These are phyloP conservation scores for Wickerhamiella infanticola DNA, from an alignment of 1,139 yeast genomes.

Conservation along the genomic window DNA sequence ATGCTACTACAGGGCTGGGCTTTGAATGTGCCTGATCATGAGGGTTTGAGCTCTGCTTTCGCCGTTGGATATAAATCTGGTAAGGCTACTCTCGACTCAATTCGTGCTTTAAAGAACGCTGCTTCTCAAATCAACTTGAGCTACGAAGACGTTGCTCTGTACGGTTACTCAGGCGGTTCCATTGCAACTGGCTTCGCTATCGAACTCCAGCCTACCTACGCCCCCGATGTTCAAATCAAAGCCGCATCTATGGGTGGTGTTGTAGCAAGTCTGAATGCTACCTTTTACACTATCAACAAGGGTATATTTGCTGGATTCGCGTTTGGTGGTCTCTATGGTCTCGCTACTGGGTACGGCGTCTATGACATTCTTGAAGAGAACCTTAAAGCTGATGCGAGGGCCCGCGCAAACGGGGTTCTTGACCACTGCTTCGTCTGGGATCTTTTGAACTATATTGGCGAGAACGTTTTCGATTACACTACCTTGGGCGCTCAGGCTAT, in stretches of 20 bases:
- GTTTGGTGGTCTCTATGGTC: slow-evolving; percentile 15
- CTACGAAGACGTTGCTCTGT: slow-evolving; percentile 13
- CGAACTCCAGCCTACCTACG: slow-evolving; percentile 18
- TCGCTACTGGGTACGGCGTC: slow-evolving; percentile 19
- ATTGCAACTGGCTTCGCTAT: slow-evolving; percentile 22
- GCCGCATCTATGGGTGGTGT: slow-evolving; percentile 19
- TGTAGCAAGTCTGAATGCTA: slow-evolving; percentile 15
- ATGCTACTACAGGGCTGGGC: slow-evolving; percentile 13
- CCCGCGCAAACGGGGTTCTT: slow-evolving; percentile 7
- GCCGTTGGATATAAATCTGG: slow-evolving; percentile 19
- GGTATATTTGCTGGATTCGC: slow-evolving; percentile 11
- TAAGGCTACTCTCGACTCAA: slow-evolving; percentile 17
- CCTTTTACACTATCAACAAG: slow-evolving; percentile 9
- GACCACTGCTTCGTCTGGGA: slow-evolving; percentile 8
- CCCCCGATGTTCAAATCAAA: slow-evolving; percentile 19
- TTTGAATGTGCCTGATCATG: slow-evolving; percentile 20
- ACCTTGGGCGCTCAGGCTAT: slow-evolving; percentile 7
- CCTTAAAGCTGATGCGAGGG: slow-evolving; percentile 8
- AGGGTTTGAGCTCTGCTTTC: slow-evolving; percentile 18
- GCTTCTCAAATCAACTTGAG: slow-evolving; percentile 5
- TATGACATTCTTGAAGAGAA: slow-evolving; percentile 11
- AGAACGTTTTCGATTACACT: slow-evolving; percentile 9
- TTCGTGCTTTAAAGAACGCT: slow-evolving; percentile 15
- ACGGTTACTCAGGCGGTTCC: slow-evolving; percentile 24
- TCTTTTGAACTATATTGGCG: slow-evolving; percentile 7